Base-by-base conservation (phyloP, 305 asterid genomes). In the Coffea humblotiana region DNA sequence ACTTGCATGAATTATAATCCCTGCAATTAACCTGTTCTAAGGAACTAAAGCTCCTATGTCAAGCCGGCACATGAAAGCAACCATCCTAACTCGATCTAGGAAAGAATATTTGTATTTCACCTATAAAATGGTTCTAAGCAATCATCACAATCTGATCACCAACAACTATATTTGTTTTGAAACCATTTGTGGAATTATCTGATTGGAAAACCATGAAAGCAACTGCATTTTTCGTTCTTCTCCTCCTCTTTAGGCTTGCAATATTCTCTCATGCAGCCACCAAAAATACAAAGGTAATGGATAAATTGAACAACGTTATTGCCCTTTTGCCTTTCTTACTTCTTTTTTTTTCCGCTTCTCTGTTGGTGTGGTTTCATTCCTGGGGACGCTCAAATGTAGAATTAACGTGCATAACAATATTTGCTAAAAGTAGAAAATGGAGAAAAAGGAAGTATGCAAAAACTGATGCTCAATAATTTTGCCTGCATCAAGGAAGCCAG, bases 211-310 rank as follows among this genome's bases (percentile, higher is more conserved):
- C 75, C 32, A 78, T 78, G 81, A 40, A 43, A 56, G 49, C 27
- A 52, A 51, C 47, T 19, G 58, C n/a, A 71, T 25, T 78, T 58
- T 40, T 12, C 63, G 25, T 19, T 56, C 32, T 60, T 70, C 37
- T 78, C 19, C 23, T 76, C 12, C 14, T 71, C 2, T 21, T 76
- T 45, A 45, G 54, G 4, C 10, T 78, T 78, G 58, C 77, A 32
- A 32, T 32, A 71, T 43, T 66, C 49, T 16, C 29, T 3, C 23
- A 58, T 71, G 81, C 49, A 8, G 49, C 61, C 32, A 18, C 27
- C 48, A 70, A n/a, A 14, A 35, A n/a, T 78, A 71, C 25, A 12
- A 78, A 78, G 81, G 77, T 78, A 78, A 51, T 3, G 6, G 27
- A 16, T 47, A 35, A 35, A 8, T 8, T 32, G 1, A 32, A 32